These are phyloP conservation scores for Cladophialophora immunda DNA, from an alignment of 2,329 filamentous ascomycete genomes.

Conservation along the genomic window DNA sequence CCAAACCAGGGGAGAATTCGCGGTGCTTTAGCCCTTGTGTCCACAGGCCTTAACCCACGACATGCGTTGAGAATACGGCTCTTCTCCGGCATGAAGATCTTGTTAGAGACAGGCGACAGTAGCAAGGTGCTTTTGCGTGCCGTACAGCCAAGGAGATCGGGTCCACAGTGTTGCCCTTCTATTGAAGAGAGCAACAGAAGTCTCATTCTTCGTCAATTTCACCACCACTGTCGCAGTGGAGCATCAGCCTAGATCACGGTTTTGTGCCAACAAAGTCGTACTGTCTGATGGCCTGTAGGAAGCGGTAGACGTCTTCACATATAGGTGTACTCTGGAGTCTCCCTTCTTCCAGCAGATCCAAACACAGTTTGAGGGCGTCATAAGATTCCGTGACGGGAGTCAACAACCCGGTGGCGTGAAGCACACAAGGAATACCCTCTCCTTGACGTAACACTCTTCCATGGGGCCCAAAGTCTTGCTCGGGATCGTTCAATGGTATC, in stretches of 20 bases:
- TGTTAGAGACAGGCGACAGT: neutral
- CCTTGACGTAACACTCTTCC: neutral
- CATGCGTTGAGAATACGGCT: neutral
- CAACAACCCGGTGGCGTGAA: neutral
- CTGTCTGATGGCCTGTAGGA: constrained; percentile 4
- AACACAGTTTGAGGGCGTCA: neutral
- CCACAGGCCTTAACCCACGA: neutral
- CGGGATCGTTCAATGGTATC: neutral
- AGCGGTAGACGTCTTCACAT: neutral
- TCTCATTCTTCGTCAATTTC: neutral
- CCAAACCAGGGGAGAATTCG: neutral
- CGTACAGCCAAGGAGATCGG: neutral
- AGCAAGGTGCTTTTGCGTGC: neutral
- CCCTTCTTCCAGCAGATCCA: constrained; percentile 6
- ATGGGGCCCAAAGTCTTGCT: neutral
- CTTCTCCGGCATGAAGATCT: neutral
- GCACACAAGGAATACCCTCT: constrained; percentile 2
- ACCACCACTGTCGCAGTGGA: neutral
- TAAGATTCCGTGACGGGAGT: neutral
- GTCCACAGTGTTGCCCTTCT: neutral
- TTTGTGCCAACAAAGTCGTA: neutral
- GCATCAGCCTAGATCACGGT: neutral
- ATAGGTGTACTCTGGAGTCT: constrained; percentile 10
- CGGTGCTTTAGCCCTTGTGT: neutral
- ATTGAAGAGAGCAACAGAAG: neutral